Conservation (phyloP, 164 flowering plant genomes). For the Vitis riparia region DNA sequence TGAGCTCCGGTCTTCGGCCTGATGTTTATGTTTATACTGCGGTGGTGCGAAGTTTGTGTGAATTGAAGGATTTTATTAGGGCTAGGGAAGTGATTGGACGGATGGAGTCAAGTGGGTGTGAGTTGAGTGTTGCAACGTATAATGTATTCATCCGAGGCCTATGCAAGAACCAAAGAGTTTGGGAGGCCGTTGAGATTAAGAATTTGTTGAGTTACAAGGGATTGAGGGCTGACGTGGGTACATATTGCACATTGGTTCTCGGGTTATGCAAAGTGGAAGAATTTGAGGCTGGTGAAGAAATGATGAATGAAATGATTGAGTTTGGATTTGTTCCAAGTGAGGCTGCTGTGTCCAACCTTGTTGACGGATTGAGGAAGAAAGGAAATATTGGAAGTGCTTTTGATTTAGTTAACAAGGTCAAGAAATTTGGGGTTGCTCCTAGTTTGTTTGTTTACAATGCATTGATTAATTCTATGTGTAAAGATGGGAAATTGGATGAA, state of each 20-base stretch:
- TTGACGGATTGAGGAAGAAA: slow-evolving; percentile 69
- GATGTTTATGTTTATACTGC: slow-evolving; percentile 58
- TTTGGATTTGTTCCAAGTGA: slow-evolving; percentile 71
- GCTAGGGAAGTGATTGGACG: slow-evolving; percentile 44
- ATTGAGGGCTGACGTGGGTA: slow-evolving; percentile 63
- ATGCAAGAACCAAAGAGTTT: slow-evolving; percentile 51
- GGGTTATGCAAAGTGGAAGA: slow-evolving; percentile 65
- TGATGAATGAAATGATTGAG: slow-evolving; percentile 70
- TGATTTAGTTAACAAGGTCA: slow-evolving; percentile 46
- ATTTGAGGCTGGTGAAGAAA: slow-evolving; percentile 33
- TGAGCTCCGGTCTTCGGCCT: slow-evolving; percentile 35
- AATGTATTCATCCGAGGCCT: slow-evolving; percentile 80
- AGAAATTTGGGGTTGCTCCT: slow-evolving; percentile 46
- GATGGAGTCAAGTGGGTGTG: slow-evolving; percentile 50
- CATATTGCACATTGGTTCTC: slow-evolving; percentile 68
- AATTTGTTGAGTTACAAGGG: slow-evolving; percentile 43
- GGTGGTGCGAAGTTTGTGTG: slow-evolving; percentile 64
- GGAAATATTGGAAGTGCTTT: slow-evolving; percentile 58
- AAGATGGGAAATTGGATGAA: slow-evolving; percentile 57
- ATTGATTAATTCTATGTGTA: slow-evolving; percentile 68
- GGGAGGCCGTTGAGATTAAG: slow-evolving; percentile 74
- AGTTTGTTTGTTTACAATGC: slow-evolving; percentile 78
- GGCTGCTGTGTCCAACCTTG: slow-evolving; percentile 61
- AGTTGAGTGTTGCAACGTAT: slow-evolving; percentile 53
- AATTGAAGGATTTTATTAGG: slow-evolving; percentile 52